Percentiles rank a stretch among this genome's conserved stretches.
Evolutionary conservation across 2,329 filamentous ascomycete species (phyloP).

Genomic region (Colletotrichum sidae): DNA sequence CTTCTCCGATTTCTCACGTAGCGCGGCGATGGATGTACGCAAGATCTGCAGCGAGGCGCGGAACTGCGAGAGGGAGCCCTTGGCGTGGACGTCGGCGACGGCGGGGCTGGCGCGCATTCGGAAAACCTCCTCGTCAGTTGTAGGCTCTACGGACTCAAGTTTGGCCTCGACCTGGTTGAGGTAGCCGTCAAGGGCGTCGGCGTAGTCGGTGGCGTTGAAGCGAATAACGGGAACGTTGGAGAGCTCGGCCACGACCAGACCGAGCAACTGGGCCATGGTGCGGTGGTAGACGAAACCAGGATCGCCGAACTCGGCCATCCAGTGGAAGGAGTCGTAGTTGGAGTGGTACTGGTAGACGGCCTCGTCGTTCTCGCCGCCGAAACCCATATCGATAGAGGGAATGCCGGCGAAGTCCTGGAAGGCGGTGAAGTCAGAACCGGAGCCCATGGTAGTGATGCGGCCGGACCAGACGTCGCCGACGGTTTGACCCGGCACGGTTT

Average conservation of each 20-base stretch:
- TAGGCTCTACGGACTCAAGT: slow-evolving; percentile 49
- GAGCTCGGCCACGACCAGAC: slow-evolving; percentile 70
- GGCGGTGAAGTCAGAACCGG: slow-evolving; percentile 79
- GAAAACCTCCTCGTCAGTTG: slow-evolving; percentile 45
- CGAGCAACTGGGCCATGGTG: slow-evolving; percentile 74
- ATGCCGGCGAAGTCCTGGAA: slow-evolving; percentile 80
- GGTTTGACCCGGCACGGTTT: slow-evolving; percentile 78
- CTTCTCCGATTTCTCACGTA: slow-evolving; percentile 54
- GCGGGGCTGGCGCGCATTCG: slow-evolving; percentile 38
- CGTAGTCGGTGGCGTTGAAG: slow-evolving; percentile 75
- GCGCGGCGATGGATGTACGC: slow-evolving; percentile 49
- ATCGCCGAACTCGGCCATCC: slow-evolving; percentile 88
- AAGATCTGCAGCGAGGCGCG: slow-evolving; percentile 52
- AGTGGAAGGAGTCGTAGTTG: slow-evolving; percentile 91
- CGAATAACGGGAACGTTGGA: slow-evolving; percentile 71
- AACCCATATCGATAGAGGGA: slow-evolving; percentile 73
- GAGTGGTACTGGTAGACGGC: slow-evolving; percentile 86
- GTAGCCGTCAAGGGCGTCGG: slow-evolving; percentile 64
- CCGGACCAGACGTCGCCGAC: slow-evolving; percentile 77
- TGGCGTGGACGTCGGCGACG: slow-evolving; percentile 35
- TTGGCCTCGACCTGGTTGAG: slow-evolving; percentile 63
- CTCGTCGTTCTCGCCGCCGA: slow-evolving; percentile 55
- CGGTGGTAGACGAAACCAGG: slow-evolving; percentile 73
- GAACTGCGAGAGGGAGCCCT: slow-evolving; percentile 54
- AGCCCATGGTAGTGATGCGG: slow-evolving; percentile 73